These are phyloP conservation scores for Metrosideros polymorpha DNA, from an alignment of 441 rosid genomes.

Conservation along the genomic window DNA sequence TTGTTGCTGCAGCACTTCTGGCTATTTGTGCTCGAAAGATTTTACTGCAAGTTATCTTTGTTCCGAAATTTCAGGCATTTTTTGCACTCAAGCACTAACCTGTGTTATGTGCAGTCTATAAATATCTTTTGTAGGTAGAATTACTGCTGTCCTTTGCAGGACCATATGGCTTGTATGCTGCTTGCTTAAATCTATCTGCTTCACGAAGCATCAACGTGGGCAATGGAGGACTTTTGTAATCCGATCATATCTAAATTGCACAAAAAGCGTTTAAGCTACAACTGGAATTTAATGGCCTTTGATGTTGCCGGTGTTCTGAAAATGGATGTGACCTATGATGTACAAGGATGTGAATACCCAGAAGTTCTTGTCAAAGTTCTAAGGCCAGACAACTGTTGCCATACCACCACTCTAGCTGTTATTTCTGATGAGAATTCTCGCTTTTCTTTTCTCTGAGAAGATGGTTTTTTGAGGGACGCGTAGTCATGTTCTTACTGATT, in stretches of 20 bases:
- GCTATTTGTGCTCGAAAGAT: neutral
- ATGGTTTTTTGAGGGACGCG: neutral
- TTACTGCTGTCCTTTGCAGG: neutral
- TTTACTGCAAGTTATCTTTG: neutral
- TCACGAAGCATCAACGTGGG: too few species aligned
- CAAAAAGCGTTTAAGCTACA: neutral
- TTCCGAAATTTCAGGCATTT: neutral
- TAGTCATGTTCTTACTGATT: neutral
- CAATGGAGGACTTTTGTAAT: too few species aligned
- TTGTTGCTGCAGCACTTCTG: neutral
- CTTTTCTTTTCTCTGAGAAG: neutral
- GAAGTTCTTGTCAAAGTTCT: neutral
- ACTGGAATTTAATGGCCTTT: neutral
- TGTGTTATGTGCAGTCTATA: neutral
- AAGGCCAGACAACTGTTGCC: neutral
- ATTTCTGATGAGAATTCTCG: neutral
- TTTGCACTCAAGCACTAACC: neutral
- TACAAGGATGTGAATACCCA: neutral
- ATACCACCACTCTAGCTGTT: neutral
- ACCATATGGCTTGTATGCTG: neutral
- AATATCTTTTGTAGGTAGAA: neutral
- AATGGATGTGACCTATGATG: neutral
- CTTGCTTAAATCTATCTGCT: neutral
- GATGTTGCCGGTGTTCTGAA: neutral
- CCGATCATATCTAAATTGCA: neutral